Evolutionary conservation across 2,329 filamentous ascomycete species (phyloP).

Genomic region (Phyllosticta citribraziliensis): DNA sequence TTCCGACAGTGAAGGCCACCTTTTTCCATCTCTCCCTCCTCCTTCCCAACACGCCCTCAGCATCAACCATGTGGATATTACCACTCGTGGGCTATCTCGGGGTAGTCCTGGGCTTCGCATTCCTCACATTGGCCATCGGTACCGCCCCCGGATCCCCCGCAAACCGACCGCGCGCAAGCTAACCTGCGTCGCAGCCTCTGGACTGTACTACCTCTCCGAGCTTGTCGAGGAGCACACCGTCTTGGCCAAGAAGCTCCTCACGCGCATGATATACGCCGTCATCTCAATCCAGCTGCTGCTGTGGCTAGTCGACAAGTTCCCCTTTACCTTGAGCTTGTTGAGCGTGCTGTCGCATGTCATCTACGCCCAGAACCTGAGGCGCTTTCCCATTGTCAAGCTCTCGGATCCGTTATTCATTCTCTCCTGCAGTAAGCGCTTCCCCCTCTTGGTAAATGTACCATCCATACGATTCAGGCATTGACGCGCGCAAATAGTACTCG

Average conservation of each 20-base stretch:
- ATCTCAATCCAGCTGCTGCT: constrained; percentile 66
- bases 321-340: constrained; percentile 61
- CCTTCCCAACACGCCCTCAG: not conserved
- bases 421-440: constrained; percentile 57
- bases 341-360: constrained; percentile 73
- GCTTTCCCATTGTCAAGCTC: constrained; percentile 70
- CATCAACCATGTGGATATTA: constrained; percentile 80
- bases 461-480: too few species aligned
- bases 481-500: constrained; percentile 49
- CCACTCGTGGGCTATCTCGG: constrained; percentile 85
- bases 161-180: not conserved
- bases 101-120: constrained; percentile 79
- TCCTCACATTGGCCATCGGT: constrained; percentile 91
- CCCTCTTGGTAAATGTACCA: not conserved
- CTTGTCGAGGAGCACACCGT: constrained; percentile 97
- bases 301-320: constrained; percentile 75
- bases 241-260: constrained; percentile 76
- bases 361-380: constrained; percentile 77
- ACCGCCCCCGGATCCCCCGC: constrained; percentile 15
- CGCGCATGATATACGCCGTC: constrained; percentile 72
- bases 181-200: constrained; percentile 55
- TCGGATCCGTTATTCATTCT: constrained; percentile 77
- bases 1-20: constrained; percentile 7
- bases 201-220: constrained; percentile 95
- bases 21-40: not conserved